Evolutionary conservation across 805 yeast species (phyloP).

Genomic region (Isabelozyma heimii): DNA sequence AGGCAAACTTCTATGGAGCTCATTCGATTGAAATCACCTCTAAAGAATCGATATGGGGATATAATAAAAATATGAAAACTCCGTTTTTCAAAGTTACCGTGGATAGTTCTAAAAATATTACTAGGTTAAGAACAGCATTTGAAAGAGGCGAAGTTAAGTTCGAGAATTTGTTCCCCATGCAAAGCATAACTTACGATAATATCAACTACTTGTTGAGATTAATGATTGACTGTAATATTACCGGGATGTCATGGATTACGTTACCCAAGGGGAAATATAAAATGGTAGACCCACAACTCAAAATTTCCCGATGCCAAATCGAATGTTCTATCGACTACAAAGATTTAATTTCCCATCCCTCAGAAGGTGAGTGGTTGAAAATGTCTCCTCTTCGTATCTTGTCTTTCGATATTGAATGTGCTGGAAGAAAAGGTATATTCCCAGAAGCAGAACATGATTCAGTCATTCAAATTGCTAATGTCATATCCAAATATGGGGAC

Average conservation of each 20-base stretch:
- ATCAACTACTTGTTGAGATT: conserved; percentile 80
- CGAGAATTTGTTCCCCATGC: conserved; percentile 61
- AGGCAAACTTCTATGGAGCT: conserved; percentile 53
- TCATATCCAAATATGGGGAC: conserved; percentile 81
- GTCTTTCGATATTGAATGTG: conserved; percentile 97
- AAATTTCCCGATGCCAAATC: conserved; percentile 77
- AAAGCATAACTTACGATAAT: conserved; percentile 78
- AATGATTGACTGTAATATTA: conserved; percentile 89
- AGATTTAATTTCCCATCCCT: conserved; percentile 72
- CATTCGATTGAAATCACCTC: conserved; percentile 59
- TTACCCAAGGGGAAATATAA: conserved; percentile 73
- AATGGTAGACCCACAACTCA: conserved; percentile 35
- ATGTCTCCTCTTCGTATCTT: conserved; percentile 91
- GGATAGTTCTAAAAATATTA: conserved; percentile 62
- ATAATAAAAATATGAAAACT: conserved; percentile 68
- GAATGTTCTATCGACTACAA: conserved; percentile 71
- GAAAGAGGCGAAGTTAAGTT: conserved; percentile 77
- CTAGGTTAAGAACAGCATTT: conserved; percentile 72
- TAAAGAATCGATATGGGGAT: conserved; percentile 95
- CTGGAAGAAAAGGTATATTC: conserved; percentile 94
- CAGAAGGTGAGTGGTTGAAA: conserved; percentile 92
- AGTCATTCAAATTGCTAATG: conserved; percentile 96
- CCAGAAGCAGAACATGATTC: conserved; percentile 94
- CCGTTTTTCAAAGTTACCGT: conserved; percentile 78
- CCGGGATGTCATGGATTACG: conserved; percentile 97